Percentiles rank a stretch among this genome's conserved stretches.
Evolutionary conservation across 495 filamentous ascomycete species (phyloP).

Genomic region (Rostrohypoxylon terebratum): DNA sequence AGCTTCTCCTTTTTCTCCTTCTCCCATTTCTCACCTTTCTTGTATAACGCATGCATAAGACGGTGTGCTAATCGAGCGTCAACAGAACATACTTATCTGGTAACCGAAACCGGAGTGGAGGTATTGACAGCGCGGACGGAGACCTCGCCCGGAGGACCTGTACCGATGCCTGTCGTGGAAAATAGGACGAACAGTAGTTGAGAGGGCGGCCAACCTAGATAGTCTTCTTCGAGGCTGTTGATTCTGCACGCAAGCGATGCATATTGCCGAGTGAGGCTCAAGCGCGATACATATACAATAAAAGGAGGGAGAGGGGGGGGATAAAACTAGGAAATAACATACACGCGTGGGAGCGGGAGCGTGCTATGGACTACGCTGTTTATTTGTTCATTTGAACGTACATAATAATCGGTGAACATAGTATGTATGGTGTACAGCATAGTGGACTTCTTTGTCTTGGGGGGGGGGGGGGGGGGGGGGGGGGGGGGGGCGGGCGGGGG

Average conservation of each 20-base stretch:
- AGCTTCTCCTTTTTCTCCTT: background rate
- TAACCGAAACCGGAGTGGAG: slow-evolving; percentile 94
- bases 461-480: too few species aligned
- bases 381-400: background rate
- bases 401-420: slow-evolving; percentile 6
- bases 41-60: background rate
- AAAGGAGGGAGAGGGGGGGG: too few species aligned
- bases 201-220: slow-evolving; percentile 9
- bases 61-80: slow-evolving; percentile 17
- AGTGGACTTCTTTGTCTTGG: background rate
- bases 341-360: background rate
- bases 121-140: slow-evolving; percentile 85
- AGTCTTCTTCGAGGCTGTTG: background rate
- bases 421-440: background rate
- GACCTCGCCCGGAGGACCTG: slow-evolving; percentile 85
- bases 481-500: too few species aligned
- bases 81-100: slow-evolving; percentile 89
- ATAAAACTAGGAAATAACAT: background rate
- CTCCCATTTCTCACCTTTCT: too few species aligned
- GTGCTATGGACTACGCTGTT: background rate
- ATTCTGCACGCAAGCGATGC: background rate
- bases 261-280: background rate
- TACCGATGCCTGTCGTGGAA: slow-evolving; percentile 69
- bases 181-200: slow-evolving; percentile 37
- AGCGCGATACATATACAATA: background rate